phyloP scores from a whole-genome alignment of 2,329 filamentous ascomycete genomes.

The Ambrosiella beaveri region DNA sequence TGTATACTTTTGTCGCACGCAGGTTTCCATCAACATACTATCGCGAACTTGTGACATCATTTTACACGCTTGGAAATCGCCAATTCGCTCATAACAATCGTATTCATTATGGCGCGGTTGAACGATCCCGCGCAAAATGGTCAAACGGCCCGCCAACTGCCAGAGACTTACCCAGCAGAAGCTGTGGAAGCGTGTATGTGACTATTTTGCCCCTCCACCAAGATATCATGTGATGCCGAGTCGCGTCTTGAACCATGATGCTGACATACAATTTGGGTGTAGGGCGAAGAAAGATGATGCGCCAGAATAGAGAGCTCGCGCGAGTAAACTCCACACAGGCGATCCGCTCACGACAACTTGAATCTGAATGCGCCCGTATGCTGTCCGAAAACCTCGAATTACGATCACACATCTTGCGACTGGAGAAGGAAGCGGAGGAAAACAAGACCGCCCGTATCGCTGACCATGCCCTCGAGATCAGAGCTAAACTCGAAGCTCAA shows the following conservation, averaged over 20 bases:
- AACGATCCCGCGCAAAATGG: conserved; percentile 52
- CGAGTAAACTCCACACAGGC: conserved; percentile 63
- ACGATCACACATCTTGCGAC: conserved; percentile 49
- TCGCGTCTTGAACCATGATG: background rate
- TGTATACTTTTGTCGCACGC: background rate
- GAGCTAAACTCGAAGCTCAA: conserved; percentile 53
- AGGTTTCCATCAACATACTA: background rate
- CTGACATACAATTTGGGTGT: conserved; percentile 14
- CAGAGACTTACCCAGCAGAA: conserved; percentile 25
- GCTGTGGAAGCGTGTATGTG: conserved; percentile 53
- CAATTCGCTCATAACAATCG: background rate
- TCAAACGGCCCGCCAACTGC: conserved; percentile 7
- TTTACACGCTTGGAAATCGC: background rate
- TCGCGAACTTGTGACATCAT: background rate
- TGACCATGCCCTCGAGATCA: conserved; percentile 52
- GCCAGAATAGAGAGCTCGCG: conserved; percentile 72
- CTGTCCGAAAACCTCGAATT: conserved; percentile 65
- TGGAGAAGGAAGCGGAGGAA: conserved; percentile 50
- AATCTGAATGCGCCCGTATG: conserved; percentile 57
- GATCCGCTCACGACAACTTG: conserved; percentile 57
- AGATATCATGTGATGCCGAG: background rate
- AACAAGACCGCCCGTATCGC: conserved; percentile 41
- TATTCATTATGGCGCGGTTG: conserved; percentile 55
- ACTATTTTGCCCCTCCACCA: background rate
- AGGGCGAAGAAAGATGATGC: conserved; percentile 66